Evolutionary conservation across 352 stramenopile genomes (phyloP), one percentile per base, ranked within the genome.

Genomic region (Blastocystis sp.): DNA sequence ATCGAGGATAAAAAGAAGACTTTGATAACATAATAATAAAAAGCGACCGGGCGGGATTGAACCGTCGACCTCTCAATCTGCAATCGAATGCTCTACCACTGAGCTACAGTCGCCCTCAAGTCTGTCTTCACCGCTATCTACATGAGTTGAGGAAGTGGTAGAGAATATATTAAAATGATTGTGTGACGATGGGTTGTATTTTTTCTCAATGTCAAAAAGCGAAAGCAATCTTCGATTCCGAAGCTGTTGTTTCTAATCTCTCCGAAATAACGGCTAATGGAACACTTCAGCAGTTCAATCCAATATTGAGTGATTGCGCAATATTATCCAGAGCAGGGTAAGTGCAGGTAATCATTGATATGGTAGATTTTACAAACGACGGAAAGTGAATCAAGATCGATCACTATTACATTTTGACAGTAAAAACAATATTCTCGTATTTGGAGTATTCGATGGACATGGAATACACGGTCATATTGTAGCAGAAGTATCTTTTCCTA

Each of bases 21-120:
- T 55, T 39, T 5, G 66, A 77, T 29, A 47, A 77, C 43, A 77
- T 54, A 29, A 77, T 15, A 77, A 23, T 29, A 84, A 66, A 82
- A 82, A 84, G 73, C 73, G 73, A 56, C 73, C 45, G 20, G 73
- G 50, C 73, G 73, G 73, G 73, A 84, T 84, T 84, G 73, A 84
- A 84, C 73, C 73, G 73, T 66, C 73, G 73, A 84, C 73, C 73
- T 84, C 73, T 69, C 73, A 84, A 84, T 84, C 73, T 84, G 73
- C 73, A 84, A 84, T 84, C 73, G 73, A 69, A 84, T 84, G 73
- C 73, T 84, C 73, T 84, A 84, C 73, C 73, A 84, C 73, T 84
- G 73, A 84, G 73, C 73, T 84, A 84, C 20, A 56, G 73, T 59
- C 73, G 73, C 73, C 37, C 50, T 55, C 4, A 3, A 11, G 0